Evolutionary conservation across 495 filamentous ascomycete species (phyloP).

Genomic region (Aspergillus heteromorphus): DNA sequence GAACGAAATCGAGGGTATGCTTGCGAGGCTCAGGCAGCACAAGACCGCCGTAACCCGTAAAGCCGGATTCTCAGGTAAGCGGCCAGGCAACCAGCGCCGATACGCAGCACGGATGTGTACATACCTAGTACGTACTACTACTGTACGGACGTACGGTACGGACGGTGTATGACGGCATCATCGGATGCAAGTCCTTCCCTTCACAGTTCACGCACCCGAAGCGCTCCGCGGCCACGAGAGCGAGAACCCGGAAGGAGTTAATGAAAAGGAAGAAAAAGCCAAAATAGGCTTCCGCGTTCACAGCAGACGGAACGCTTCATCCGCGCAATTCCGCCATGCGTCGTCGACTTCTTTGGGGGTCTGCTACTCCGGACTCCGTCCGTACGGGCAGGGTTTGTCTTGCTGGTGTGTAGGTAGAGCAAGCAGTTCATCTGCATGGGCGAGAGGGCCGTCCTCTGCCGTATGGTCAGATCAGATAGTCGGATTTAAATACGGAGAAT

Average conservation of each 20-base stretch:
- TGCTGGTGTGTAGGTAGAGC: too few species aligned
- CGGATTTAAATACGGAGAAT: conserved; percentile 14
- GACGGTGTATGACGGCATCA: neutral
- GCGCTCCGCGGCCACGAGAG: conserved; percentile 2
- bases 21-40: too few species aligned
- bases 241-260: neutral
- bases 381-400: too few species aligned
- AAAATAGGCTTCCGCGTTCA: neutral
- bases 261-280: neutral
- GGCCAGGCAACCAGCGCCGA: neutral
- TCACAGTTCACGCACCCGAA: neutral
- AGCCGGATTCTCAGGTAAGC: neutral
- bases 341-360: neutral
- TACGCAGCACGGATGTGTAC: neutral
- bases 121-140: too few species aligned
- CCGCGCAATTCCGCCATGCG: neutral
- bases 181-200: neutral
- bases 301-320: neutral
- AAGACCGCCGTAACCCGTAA: too few species aligned
- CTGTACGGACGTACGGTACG: neutral
- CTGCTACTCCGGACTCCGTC: neutral
- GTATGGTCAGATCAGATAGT: conserved; percentile 21
- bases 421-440: neutral
- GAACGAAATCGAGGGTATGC: too few species aligned
- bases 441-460: neutral